These are phyloP conservation scores for Penicillium mononematosum DNA, from an alignment of 495 filamentous ascomycete species.

Conservation along the genomic window DNA sequence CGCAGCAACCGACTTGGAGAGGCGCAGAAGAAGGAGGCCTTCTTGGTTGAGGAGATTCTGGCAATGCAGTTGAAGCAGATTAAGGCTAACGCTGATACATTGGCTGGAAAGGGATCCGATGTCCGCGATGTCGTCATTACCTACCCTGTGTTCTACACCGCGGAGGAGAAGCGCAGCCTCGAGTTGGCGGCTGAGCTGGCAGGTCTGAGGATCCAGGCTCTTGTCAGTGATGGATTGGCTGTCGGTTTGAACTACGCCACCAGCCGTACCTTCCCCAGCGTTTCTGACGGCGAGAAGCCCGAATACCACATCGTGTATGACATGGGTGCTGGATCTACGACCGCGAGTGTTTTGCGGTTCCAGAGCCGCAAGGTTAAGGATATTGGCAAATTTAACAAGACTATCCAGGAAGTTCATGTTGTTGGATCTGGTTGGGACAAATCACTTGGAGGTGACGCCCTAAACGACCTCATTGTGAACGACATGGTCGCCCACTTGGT, in stretches of 20 bases:
- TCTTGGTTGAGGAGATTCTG: conserved; percentile 87
- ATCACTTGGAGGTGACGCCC: conserved; percentile 82
- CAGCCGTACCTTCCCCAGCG: conserved; percentile 77
- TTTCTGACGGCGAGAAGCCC: conserved; percentile 80
- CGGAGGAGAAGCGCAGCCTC: conserved; percentile 80
- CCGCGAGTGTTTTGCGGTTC: conserved; percentile 88
- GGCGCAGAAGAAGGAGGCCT: conserved; percentile 64
- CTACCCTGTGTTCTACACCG: conserved; percentile 85
- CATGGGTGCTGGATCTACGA: conserved; percentile 97
- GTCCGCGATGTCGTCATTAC: conserved; percentile 86
- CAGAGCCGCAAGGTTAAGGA: conserved; percentile 89
- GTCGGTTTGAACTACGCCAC: conserved; percentile 96
- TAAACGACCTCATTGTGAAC: conserved; percentile 83
- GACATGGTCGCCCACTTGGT: conserved; percentile 82
- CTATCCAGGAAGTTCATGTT: conserved; percentile 86
- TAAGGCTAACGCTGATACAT: conserved; percentile 75
- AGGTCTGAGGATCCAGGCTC: conserved; percentile 76
- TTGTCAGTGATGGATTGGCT: conserved; percentile 88
- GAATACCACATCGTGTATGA: conserved; percentile 94
- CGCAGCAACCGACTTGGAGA: conserved; percentile 69
- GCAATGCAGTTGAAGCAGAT: conserved; percentile 95
- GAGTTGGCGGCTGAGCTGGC: conserved; percentile 81
- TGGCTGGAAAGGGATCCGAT: conserved; percentile 74
- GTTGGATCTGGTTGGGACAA: conserved; percentile 85
- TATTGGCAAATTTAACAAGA: conserved; percentile 92